phyloP scores from a whole-genome alignment of 352 stramenopile genomes.

The Phytophthora hibernalis region DNA sequence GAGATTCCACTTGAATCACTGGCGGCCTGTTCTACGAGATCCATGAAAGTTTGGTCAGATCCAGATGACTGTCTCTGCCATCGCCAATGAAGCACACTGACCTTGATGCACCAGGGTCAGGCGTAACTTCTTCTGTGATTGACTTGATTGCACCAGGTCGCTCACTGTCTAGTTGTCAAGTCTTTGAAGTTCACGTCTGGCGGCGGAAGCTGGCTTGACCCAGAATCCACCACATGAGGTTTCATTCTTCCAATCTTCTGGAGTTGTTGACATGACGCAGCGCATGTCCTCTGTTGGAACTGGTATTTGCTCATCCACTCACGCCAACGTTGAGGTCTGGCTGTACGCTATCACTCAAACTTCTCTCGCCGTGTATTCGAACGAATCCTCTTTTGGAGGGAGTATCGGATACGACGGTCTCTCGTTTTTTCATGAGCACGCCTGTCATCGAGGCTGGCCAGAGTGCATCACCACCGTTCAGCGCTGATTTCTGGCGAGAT shows the following conservation, averaged over 20 bases:
- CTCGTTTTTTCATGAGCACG: conserved; percentile 45
- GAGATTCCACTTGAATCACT: too few species aligned
- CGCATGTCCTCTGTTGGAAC: conserved; percentile 48
- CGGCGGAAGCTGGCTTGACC: too few species aligned
- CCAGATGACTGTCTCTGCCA: too few species aligned
- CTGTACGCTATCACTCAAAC: conserved; percentile 7
- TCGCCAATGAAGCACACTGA: too few species aligned
- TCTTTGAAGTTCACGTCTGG: too few species aligned
- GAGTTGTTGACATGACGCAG: conserved; percentile 32
- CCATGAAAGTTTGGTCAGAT: too few species aligned
- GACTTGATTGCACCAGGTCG: too few species aligned
- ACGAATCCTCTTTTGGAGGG: conserved; percentile 46
- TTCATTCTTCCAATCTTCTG: conserved; percentile 39
- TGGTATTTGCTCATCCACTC: conserved; percentile 38
- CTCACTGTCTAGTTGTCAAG: too few species aligned
- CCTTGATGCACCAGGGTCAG: too few species aligned
- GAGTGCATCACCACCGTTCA: conserved; percentile 33
- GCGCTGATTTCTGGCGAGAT: conserved; percentile 60
- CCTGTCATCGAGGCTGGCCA: conserved; percentile 44
- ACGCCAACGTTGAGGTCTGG: conserved; percentile 44
- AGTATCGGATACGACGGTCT: conserved; percentile 51
- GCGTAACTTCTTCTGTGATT: too few species aligned
- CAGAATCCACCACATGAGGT: too few species aligned
- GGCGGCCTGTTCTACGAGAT: too few species aligned
- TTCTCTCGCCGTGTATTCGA: conserved; percentile 27